Conservation (phyloP, 2,329 filamentous ascomycete genomes). For the Neofusicoccum laricinum region DNA sequence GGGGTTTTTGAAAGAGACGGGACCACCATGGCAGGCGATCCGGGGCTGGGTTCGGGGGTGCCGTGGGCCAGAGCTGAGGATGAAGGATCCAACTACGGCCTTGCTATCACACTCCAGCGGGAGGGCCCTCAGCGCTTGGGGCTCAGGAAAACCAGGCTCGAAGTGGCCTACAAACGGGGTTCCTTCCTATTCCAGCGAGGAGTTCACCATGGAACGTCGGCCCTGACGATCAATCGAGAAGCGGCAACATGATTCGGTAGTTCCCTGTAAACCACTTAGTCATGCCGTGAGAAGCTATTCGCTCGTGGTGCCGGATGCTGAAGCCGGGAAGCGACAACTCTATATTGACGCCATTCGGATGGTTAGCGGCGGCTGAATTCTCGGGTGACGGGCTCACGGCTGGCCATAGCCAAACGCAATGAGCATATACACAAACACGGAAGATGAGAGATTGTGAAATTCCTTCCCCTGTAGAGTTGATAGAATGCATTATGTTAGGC, state of each 20-base stretch:
- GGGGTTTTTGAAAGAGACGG: not conserved
- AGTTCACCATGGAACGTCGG: not conserved
- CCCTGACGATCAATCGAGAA: not conserved
- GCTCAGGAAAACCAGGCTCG: not conserved
- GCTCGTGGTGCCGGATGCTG: not conserved
- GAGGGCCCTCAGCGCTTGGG: not conserved
- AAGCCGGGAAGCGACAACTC: not conserved
- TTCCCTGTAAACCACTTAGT: not conserved
- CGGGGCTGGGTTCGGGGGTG: not conserved
- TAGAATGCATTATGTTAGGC: no score
- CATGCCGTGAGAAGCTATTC: not conserved
- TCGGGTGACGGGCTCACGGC: not conserved
- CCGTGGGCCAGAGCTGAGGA: not conserved
- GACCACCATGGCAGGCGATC: not conserved
- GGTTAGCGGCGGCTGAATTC: not conserved
- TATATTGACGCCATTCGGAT: not conserved
- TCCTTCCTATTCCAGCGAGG: not conserved
- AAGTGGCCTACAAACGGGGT: not conserved
- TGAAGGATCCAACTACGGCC: not conserved
- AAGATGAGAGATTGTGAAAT: not conserved
- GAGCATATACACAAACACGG: no score
- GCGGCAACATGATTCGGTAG: not conserved
- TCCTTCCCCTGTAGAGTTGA: no score
- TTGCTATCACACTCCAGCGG: not conserved
- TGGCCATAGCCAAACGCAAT: not conserved